phyloP scores from a whole-genome alignment of 106 monocot genomes.

The Triglochin maritima region DNA sequence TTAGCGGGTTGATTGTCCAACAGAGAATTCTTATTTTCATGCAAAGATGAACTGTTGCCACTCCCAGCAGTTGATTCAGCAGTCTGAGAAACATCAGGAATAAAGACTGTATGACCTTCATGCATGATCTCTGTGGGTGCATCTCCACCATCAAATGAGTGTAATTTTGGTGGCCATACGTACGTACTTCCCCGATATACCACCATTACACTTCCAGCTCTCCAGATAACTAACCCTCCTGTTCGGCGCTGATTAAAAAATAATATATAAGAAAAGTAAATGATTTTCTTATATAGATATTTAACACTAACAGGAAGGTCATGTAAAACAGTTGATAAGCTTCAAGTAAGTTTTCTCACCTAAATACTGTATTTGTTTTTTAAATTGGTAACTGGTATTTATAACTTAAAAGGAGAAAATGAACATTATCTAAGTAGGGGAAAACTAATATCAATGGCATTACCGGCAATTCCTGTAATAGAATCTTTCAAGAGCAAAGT shows the following conservation, averaged over 20 bases:
- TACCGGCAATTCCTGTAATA: too few relatives aligned
- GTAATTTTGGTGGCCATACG: slow-evolving; percentile 33
- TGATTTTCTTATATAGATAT: neutral
- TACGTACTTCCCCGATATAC: slow-evolving; percentile 77
- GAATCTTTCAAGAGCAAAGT: too few relatives aligned
- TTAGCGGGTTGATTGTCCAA: slow-evolving; percentile 20
- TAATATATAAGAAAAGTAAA: slow-evolving; percentile 2
- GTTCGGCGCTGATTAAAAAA: slow-evolving; percentile 62
- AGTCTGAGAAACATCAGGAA: slow-evolving; percentile 50
- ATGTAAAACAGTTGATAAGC: too few relatives aligned
- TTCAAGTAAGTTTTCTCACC: too few relatives aligned
- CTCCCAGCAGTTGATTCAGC: slow-evolving; percentile 11
- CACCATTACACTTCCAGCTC: slow-evolving; percentile 97
- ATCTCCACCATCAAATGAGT: slow-evolving; percentile 13
- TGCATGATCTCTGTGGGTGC: slow-evolving; percentile 18
- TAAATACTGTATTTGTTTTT: too few relatives aligned
- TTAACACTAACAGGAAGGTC: too few relatives aligned
- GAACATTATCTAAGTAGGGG: too few relatives aligned
- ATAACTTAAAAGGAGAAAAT: too few relatives aligned
- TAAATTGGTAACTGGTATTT: too few relatives aligned
- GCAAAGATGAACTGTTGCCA: slow-evolving; percentile 15
- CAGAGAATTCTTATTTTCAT: slow-evolving; percentile 18
- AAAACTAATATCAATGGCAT: too few relatives aligned
- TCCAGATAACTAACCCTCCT: slow-evolving; percentile 90
- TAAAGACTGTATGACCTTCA: slow-evolving; percentile 31